Base-by-base conservation (phyloP, 768 basidiomycete genomes). In the Boletellus ananiceps region DNA sequence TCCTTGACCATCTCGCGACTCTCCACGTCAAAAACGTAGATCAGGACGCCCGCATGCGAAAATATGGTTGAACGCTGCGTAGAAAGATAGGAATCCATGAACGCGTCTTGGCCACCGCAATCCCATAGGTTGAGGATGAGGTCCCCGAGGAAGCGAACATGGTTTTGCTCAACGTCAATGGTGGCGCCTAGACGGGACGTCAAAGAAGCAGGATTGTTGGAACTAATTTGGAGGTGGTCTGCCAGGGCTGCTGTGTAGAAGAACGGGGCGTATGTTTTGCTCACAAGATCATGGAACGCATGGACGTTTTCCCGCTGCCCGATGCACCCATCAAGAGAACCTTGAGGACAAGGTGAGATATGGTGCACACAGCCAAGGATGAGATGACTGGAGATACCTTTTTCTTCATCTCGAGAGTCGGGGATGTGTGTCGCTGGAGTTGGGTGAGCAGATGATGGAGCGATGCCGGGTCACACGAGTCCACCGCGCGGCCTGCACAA, bases 221-320 rank as follows among this genome's bases (percentile, higher is more conserved):
- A 92, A 67, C 93, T 95, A 61, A 19, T 39, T 44, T 43, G 48
- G 19, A 61, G 52, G 39, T 38, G 27, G 43, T 54, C 18, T 44
- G 19, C 44, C 46, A 32, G 49, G 37, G 38, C 34, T 43, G 44
- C 39, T 15, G 52, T 46, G 39, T 25, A 29, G 29, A 29, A 33
- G n/a, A 42, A 43, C 41, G 32, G 8, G 11, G 31, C 32, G 15
- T 41, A 8, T 18, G 23, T 16, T 32, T 12, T 42, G 73, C 90
- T 73, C 71, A 94, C 93, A 99, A 99, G 64, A 99, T 98, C 69
- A 99, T 86, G 23, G 93, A 94, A 46, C 96, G 82, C 96, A 99
- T 99, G 5, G 95, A 98, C 11, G 95, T 97, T 76, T 91, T 92
- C 49, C 88, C 88, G 62, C 89, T 91, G 55, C 90, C 91, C 18